Evolutionary conservation across 2,329 filamentous ascomycete genomes (phyloP).

Genomic region (Achaetomium macrosporum): DNA sequence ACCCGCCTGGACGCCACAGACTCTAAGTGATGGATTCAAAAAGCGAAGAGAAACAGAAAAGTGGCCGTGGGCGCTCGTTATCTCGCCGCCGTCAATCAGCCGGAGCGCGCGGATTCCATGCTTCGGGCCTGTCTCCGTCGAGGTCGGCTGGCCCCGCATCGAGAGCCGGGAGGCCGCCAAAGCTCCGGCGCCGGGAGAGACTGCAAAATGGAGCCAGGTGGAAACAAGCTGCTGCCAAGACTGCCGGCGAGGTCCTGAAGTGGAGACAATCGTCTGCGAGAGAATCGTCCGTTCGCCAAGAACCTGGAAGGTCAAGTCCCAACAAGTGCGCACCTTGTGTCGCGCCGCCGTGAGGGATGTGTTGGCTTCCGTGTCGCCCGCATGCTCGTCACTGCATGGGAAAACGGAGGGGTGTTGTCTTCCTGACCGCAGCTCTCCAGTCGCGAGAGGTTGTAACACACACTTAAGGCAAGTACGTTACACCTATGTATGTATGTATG

Average conservation of each 20-base stretch:
- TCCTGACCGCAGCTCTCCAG: too few relatives aligned
- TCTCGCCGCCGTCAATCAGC: neutral
- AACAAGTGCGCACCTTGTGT: neutral
- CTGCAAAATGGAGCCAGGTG: constrained; percentile 6
- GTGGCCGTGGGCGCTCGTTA: neutral
- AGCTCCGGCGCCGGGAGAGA: constrained; percentile 14
- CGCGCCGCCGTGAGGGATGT: too few relatives aligned
- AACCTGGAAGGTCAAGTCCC: neutral
- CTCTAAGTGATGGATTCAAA: neutral
- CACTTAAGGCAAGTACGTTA: too few relatives aligned
- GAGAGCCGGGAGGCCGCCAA: constrained; percentile 22
- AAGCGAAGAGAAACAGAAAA: neutral
- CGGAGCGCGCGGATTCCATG: neutral
- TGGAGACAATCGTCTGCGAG: constrained; percentile 1
- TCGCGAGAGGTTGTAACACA: too few relatives aligned
- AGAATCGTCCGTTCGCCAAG: too few relatives aligned
- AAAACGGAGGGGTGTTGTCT: too few relatives aligned
- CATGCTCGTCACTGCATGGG: too few relatives aligned
- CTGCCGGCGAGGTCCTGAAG: constrained; percentile 2
- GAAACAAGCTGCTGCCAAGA: constrained; percentile 14
- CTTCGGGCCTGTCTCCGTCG: constrained; percentile 6
- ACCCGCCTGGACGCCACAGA: too few relatives aligned
- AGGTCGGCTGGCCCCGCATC: constrained; percentile 8
- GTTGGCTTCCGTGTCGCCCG: too few relatives aligned
- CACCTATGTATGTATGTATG: too few relatives aligned